Evolutionary conservation across 345 rosid species (phyloP), one percentile per base, ranked within the genome.

Genomic region (Camelina neglecta): DNA sequence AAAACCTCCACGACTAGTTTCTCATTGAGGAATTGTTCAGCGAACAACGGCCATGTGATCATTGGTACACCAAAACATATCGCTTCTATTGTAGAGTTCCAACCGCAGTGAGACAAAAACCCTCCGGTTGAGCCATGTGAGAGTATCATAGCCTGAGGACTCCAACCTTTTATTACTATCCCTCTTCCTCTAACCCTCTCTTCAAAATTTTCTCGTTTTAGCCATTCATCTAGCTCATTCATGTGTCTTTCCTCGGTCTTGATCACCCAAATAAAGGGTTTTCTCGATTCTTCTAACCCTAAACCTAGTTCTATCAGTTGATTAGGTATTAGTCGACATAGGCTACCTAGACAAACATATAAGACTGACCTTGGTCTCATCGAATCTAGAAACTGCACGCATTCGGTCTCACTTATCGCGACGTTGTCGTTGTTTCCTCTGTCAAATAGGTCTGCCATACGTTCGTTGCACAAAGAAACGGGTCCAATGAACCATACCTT

Each of bases 401-500:
- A 83, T 39, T 73, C 63, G 11, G 74, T 53, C 59, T 82, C 83
- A n/a, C 76, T 77, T 58, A 71, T 71, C 4, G 82, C 84, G 5
- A 90, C 79, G 18, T 90, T 74, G 15, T 86, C 60, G 35, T 82
- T 85, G 58, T 85, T 88, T 50, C 98, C 98, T 77, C 98, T 84
- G n/a, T 88, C 84, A 45, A 83, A 79, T 76, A 74, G 77, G 75
- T 90, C 97, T 1, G 58, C 49, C 8, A 45, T 56, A 9, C 64
- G 45, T 13, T 62, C 75, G 74, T 89, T 90, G 58, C 83, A 84
- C 59, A 85, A 61, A 31, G 92, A 89, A 79, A 93, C 93, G 3
- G 98, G 97, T 71, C 98, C 97, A 20, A 93, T 23, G 82, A 90
- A 86, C 98, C 96, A 90, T 3, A 88, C 89, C 58, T 76, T 85